phyloP scores from a whole-genome alignment of 441 rosid genomes.

The Erysimum cheiri region DNA sequence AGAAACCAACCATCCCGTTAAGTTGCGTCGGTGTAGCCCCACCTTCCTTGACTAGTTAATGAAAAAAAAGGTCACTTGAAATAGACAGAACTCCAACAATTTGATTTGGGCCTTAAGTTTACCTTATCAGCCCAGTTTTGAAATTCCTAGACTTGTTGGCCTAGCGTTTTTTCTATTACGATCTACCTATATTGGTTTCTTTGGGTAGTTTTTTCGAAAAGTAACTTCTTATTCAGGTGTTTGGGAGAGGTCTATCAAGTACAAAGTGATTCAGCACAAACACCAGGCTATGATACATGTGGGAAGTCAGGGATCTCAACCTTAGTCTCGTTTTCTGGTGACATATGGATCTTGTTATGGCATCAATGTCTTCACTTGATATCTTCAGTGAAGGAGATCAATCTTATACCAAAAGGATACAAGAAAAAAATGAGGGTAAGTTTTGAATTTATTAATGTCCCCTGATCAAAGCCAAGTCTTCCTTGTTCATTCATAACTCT shows the following conservation, averaged over 20 bases:
- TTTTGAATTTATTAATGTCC: slow-evolving; percentile 14
- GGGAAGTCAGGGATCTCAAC: slow-evolving; percentile 92
- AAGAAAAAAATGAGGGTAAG: slow-evolving; percentile 87
- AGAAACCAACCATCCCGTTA: neutral
- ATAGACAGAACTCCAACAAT: neutral
- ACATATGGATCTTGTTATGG: slow-evolving; percentile 51
- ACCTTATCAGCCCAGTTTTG: neutral
- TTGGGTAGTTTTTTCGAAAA: neutral
- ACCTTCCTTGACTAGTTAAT: slow-evolving; percentile 1
- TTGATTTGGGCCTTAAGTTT: slow-evolving; percentile 30
- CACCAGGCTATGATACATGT: slow-evolving; percentile 83
- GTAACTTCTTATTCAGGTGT: slow-evolving; percentile 52
- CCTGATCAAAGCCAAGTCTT: neutral
- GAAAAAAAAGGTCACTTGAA: neutral
- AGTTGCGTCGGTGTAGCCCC: neutral
- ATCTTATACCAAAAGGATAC: slow-evolving; percentile 76
- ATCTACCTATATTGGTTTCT: neutral
- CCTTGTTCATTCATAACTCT: neutral
- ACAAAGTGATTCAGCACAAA: slow-evolving; percentile 75
- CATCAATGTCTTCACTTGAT: slow-evolving; percentile 91
- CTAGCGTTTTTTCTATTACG: neutral
- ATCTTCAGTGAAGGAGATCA: slow-evolving; percentile 84
- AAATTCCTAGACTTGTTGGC: neutral
- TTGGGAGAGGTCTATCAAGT: slow-evolving; percentile 98
- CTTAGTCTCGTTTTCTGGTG: slow-evolving; percentile 55